Evolutionary conservation across 208 protist genomes (phyloP), one percentile per base, ranked within the genome.

Genomic region (Wallacemonas sp.): DNA sequence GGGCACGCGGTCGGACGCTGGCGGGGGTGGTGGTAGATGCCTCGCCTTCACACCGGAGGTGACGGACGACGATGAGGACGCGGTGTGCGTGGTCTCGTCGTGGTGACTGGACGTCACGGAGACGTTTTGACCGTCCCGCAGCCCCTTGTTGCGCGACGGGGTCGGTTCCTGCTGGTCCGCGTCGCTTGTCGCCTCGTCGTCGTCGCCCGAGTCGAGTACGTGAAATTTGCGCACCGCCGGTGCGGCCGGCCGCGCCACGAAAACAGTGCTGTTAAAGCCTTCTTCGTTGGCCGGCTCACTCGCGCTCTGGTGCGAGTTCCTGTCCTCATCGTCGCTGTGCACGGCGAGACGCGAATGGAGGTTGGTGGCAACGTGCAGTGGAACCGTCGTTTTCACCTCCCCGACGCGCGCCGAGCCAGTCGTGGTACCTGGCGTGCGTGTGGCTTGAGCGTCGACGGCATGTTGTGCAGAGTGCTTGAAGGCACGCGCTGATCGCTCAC

Each of bases 201-300:
- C 50, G 29, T 57, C 50, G 32, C 50, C 50, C 4, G 50, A 57
- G 21, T 57, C 50, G 17, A 57, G 29, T 0, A 57, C 50, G 50
- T 57, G 9, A n/a, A 57, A 59, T 30, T 63, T 57, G 12, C 53
- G 55, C 65, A 64, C 63, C 17, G 57, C 50, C 13, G 50, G 17
- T 21, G 50, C 50, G 24, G 30, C 38, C 15, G 50, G 50, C 32
- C 50, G 50, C 26, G 24, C 4, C 1, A 57, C 19, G 30, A 57
- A 57, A n/a, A 57, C 50, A 3, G 50, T 57, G 32, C 50, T 57
- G 29, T 57, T 57, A 21, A 57, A 57, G 21, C 50, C 50, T 17
- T 26, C 24, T 4, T 19, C 21, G 50, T 57, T 32, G 12, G 9
- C 8, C 15, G 54, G 4, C 15, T 46, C 41, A 22, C 9, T 12